These are phyloP conservation scores for Fusarium pseudonygamai DNA, from an alignment of 2,329 filamentous ascomycete genomes.

Conservation along the genomic window DNA sequence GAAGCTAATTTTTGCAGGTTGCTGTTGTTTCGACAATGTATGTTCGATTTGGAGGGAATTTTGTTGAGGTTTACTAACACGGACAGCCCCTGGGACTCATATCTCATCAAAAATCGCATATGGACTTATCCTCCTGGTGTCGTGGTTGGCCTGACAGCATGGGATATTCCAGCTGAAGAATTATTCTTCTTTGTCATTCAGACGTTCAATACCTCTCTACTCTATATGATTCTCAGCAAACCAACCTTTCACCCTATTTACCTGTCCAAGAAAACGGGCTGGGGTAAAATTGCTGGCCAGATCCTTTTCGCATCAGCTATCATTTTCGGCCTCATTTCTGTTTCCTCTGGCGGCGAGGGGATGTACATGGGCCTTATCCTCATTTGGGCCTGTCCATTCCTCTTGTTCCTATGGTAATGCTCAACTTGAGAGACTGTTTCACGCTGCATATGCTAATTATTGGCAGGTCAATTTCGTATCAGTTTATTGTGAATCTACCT, in stretches of 20 bases:
- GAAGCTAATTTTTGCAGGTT: conserved; percentile 9
- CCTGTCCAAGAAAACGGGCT: conserved; percentile 44
- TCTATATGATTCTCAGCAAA: conserved; percentile 75
- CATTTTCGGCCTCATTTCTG: conserved; percentile 54
- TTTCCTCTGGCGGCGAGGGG: conserved; percentile 58
- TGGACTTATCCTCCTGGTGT: conserved; percentile 77
- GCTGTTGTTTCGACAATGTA: conserved; percentile 72
- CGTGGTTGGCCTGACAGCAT: conserved; percentile 69
- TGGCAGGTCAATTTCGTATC: conserved; percentile 70
- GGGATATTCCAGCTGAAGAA: conserved; percentile 75
- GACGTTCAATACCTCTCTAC: conserved; percentile 75
- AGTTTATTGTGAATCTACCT: conserved; percentile 70
- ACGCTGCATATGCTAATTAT: background rate
- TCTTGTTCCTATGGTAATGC: conserved; percentile 56
- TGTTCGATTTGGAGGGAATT: background rate
- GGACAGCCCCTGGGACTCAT: conserved; percentile 74
- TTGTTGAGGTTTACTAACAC: background rate
- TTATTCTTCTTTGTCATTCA: conserved; percentile 82
- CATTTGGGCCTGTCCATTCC: conserved; percentile 73
- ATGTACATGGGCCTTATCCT: conserved; percentile 78
- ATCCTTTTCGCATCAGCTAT: conserved; percentile 56
- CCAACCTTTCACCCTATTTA: conserved; percentile 63
- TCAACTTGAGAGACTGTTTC: background rate
- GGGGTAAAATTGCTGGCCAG: conserved; percentile 58
- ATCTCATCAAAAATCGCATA: conserved; percentile 72